Evolutionary conservation across 768 basidiomycete species (phyloP), one percentile per base, ranked within the genome.

Genomic region (Ramaria sp.): DNA sequence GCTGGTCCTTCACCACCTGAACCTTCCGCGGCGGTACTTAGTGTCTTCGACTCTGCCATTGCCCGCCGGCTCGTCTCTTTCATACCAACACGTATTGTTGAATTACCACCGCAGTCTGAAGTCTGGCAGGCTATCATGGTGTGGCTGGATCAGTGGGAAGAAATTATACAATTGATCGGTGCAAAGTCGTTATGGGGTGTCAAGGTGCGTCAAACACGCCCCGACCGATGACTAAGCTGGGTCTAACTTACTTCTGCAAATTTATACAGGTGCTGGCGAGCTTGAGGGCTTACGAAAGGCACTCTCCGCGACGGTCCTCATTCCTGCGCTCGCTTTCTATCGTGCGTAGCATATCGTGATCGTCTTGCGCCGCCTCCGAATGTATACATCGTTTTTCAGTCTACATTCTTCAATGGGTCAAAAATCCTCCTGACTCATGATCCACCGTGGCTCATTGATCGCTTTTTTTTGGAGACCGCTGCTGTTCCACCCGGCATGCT

Each of bases 281-380:
- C 17, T 33, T 49, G 37, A 47, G 55, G 47, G 55, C 45, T 20
- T 57, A 57, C n/a, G 55, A 50, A 49, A 30, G 27, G 20, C 19
- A 69, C 31, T 70, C 71, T 17, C 66, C 71, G 37, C 69, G 67
- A 48, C 72, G 71, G 17, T 67, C 74, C 5, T 75, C 86, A 0
- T 88, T 84, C 62, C 64, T 83, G 12, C 78, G 88, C 19, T 86
- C 86, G 13, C 69, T 78, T 30, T 75, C 72, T 5, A 86, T 88
- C 76, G 87, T 81, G 11, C 54, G 48, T 33, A 51, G 30, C 27
- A 53, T 4, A 17, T 31, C 2, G 9, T 30, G 52, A 17, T 19
- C 42, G 50, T 62, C 27, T 62, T 59, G 30, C 19, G 34, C 31
- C 17, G 41, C n/a, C 59, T 48, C 52, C 33, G 24, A 38, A 60